Conservation (phyloP, 2,329 filamentous ascomycete species). For the Eutypella sp. region DNA sequence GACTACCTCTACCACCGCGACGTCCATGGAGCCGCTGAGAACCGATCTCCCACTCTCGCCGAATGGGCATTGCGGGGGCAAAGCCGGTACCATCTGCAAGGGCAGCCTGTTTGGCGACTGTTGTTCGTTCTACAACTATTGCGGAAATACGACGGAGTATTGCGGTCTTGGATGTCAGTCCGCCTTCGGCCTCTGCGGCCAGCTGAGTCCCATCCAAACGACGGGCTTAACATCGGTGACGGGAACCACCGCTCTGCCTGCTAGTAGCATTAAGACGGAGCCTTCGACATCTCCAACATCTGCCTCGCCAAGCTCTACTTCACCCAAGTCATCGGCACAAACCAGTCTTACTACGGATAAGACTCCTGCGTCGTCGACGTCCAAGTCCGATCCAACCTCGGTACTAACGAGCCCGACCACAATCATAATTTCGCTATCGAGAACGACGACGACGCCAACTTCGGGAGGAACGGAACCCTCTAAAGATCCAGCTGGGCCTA, state of each 20-base stretch:
- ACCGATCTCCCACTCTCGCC: constrained; percentile 7
- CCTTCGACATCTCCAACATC: not conserved
- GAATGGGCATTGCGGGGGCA: constrained; percentile 6
- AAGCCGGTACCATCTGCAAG: constrained; percentile 3
- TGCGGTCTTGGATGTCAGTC: constrained; percentile 8
- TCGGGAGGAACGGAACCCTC: not conserved
- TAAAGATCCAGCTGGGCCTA: not conserved
- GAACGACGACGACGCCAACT: not conserved
- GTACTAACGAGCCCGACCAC: not conserved
- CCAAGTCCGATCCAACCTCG: not conserved
- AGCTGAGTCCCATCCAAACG: constrained; percentile 6
- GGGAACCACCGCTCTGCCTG: not conserved
- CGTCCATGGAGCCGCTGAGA: constrained; percentile 2
- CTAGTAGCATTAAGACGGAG: not conserved
- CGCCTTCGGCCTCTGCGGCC: constrained; percentile 5
- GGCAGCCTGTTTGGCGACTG: constrained; percentile 8
- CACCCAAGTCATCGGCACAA: not conserved
- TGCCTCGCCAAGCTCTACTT: not conserved
- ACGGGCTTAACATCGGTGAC: constrained; percentile 1
- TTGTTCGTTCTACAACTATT: constrained; percentile 9
- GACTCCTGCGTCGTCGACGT: not conserved
- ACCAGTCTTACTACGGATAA: no score
- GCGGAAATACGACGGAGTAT: constrained; percentile 9
- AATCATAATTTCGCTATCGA: not conserved
- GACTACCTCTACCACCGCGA: not conserved